Evolutionary conservation across 1,284 basidiomycete species (phyloP).

Genomic region (Rhizoctonia solani): DNA sequence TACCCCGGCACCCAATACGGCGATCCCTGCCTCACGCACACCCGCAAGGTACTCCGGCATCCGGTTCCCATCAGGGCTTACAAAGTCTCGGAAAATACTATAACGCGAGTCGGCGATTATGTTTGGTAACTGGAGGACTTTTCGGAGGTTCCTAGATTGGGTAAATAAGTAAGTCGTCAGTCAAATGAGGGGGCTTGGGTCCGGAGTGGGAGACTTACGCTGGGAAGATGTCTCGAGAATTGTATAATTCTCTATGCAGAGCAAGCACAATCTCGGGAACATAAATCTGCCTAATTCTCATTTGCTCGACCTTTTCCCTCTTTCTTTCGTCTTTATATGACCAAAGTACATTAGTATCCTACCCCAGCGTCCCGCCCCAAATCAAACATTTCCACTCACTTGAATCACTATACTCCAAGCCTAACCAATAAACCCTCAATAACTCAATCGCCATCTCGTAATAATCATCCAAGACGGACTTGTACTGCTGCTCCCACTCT

Average conservation of each 20-base stretch:
- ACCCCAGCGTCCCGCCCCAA: too few species aligned
- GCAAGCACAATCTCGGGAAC: conserved; percentile 90
- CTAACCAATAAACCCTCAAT: conserved; percentile 53
- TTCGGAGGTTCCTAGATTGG: conserved; percentile 70
- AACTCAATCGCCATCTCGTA: conserved; percentile 48
- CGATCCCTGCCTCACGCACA: conserved; percentile 70
- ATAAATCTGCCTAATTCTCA: conserved; percentile 83
- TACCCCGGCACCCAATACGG: conserved; percentile 64
- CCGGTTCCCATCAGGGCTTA: conserved; percentile 58
- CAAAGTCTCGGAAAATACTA: conserved; percentile 86
- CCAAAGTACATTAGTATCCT: too few species aligned
- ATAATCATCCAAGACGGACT: conserved; percentile 48
- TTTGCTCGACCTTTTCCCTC: conserved; percentile 65
- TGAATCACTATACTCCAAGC: conserved; percentile 75
- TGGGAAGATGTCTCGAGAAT: conserved; percentile 66
- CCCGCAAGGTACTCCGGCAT: conserved; percentile 73
- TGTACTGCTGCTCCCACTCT: conserved; percentile 66
- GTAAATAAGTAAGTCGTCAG: not conserved
- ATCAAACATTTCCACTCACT: conserved; percentile 50
- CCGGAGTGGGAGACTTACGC: conserved; percentile 55
- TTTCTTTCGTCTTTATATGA: conserved; percentile 51
- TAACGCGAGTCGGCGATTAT: conserved; percentile 88
- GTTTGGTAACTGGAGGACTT: conserved; percentile 76
- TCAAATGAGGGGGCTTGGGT: not conserved
- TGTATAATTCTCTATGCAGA: conserved; percentile 74